Evolutionary conservation across 305 asterid species (phyloP).

Genomic region (Fraxinus floribunda): DNA sequence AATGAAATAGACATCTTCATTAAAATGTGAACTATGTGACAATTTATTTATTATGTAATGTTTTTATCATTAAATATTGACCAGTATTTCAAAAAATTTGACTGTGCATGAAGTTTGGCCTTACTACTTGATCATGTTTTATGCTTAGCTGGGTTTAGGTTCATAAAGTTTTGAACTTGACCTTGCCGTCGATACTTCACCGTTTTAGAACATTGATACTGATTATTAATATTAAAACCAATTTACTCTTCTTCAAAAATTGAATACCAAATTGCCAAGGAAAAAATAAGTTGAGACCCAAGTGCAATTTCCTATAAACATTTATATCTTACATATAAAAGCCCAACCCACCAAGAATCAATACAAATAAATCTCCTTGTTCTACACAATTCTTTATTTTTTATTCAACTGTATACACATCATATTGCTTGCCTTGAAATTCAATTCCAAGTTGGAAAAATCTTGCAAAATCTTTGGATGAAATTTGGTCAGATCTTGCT

Average conservation of each 20-base stretch:
- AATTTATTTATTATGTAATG: neutral
- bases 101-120: neutral
- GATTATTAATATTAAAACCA: neutral
- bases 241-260: neutral
- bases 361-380: constrained; percentile 21
- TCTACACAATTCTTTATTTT: constrained; percentile 15
- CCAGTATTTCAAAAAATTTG: neutral
- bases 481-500: constrained; percentile 86
- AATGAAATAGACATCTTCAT: neutral
- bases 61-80: neutral
- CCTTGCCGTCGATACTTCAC: neutral
- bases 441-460: constrained; percentile 42
- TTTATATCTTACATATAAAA: constrained; percentile 12
- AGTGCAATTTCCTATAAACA: neutral
- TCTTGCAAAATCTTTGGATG: constrained; percentile 40
- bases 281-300: neutral
- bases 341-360: constrained; percentile 23
- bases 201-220: neutral
- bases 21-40: neutral
- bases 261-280: neutral
- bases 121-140: neutral
- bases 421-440: constrained; percentile 67
- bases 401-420: constrained; percentile 6
- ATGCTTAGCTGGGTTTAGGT: neutral
- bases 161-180: neutral